Conservation (phyloP, 768 basidiomycete species). For the Dentipellis fragilis region DNA sequence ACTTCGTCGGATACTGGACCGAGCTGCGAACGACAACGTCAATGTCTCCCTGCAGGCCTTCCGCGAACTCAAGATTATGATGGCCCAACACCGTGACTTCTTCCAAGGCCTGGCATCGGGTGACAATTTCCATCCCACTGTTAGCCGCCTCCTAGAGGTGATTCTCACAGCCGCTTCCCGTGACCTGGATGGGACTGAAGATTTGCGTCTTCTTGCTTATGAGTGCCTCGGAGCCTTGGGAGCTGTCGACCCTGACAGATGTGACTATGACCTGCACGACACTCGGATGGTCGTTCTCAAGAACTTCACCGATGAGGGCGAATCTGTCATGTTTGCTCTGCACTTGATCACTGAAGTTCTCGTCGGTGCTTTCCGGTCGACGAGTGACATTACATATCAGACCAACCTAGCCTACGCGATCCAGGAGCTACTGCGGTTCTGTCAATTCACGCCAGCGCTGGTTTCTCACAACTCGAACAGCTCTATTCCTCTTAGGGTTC, state of each 20-base stretch:
- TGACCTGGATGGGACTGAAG: conserved; percentile 68
- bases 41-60: conserved; percentile 68
- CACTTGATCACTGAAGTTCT: conserved; percentile 82
- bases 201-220: conserved; percentile 61
- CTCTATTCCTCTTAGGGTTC: conserved; percentile 53
- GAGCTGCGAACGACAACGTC: conserved; percentile 68
- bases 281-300: conserved; percentile 60
- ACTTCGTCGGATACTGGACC: conserved; percentile 61
- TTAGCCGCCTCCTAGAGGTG: conserved; percentile 56
- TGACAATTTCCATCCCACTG: conserved; percentile 72
- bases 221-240: conserved; percentile 90
- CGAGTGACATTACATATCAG: conserved; percentile 91
- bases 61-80: conserved; percentile 61
- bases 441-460: conserved; percentile 74
- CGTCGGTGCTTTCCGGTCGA: conserved; percentile 83
- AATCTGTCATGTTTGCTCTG: conserved; percentile 69
- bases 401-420: conserved; percentile 83
- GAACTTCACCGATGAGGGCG: conserved; percentile 74
- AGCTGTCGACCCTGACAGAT: conserved; percentile 91
- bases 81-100: conserved; percentile 40
- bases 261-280: conserved; percentile 52
- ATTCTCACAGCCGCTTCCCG: conserved; percentile 64
- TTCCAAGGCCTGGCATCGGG: conserved; percentile 64
- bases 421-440: conserved; percentile 82
- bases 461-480: conserved; percentile 39